Evolutionary conservation across 257 asterid species (phyloP), one percentile per base, ranked within the genome.

Genomic region (Striga asiatica): DNA sequence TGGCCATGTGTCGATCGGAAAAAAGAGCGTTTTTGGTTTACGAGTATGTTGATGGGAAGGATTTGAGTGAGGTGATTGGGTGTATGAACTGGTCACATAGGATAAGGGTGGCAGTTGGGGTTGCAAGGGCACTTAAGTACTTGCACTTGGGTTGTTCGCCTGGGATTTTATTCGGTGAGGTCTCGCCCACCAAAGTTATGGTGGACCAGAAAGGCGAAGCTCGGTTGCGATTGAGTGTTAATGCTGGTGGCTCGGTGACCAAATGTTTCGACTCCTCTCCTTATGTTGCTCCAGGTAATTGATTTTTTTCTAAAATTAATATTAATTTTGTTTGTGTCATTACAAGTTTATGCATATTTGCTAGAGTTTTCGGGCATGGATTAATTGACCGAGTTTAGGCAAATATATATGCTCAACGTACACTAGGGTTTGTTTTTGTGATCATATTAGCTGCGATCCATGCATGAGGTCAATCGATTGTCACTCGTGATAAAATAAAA

Each of bases 1-100:
- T 81, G 0, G 93, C 76, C 2, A 72, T 80, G 55, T 89, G 97
- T 43, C 71, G 68, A 48, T 89, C 95, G 1, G 81, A 77, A 19
- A 85, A 85, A 37, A 66, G 61, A 0, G 76, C 70, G 22, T 57
- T 89, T 54, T 19, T 82, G 76, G 83, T 89, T 56, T 73, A 75
- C 23, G 95, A 82, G 42, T 77, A 62, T 13, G 49, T 81, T 0
- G 76, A 85, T 55, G 97, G 97, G 29, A 81, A 75, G 58, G 22
- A 67, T 38, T 54, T 85, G 64, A 71, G 77, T 7, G 83, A 85
- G 31, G 68, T 58, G 1, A 38, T 80, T 19, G 67, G 57, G 11
- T 54, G 62, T n/a, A 23, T 85, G 49, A 68, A 39, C 17, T 88
- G 88, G 94, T 76, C 53, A 7, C 66, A 65, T 17, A 75, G 97